Conservation (phyloP, 78 protist species). For the Dictyostelium purpureum region DNA sequence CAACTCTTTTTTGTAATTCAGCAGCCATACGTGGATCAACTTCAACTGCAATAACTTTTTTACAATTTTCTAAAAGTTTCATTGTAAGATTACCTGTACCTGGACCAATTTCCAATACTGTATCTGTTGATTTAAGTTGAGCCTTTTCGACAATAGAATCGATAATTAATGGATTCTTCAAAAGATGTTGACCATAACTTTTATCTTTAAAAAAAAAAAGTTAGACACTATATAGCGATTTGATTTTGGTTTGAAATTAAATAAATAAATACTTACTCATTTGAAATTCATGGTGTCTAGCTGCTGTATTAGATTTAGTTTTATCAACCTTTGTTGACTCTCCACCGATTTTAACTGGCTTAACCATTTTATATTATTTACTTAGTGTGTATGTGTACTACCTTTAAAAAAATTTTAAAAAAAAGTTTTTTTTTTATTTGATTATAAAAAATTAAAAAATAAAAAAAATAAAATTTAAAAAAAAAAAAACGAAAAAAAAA, state of each 20-base stretch:
- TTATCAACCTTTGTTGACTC: neutral
- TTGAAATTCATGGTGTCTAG: slow-evolving; percentile 73
- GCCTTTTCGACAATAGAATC: slow-evolving; percentile 96
- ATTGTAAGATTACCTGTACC: slow-evolving; percentile 99
- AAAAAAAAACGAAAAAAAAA: too few relatives aligned
- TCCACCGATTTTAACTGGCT: slow-evolving; percentile 62
- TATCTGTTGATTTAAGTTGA: slow-evolving; percentile 92
- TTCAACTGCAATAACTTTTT: slow-evolving; percentile 97
- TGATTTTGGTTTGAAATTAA: neutral
- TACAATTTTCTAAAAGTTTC: slow-evolving; percentile 92
- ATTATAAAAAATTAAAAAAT: too few relatives aligned
- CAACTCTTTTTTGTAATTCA: slow-evolving; percentile 98
- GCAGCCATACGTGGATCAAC: slow-evolving; percentile 99
- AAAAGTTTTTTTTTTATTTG: too few relatives aligned
- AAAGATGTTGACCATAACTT: slow-evolving; percentile 97
- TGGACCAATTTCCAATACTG: slow-evolving; percentile 99
- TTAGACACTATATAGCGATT: neutral
- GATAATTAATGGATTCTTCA: slow-evolving; percentile 96
- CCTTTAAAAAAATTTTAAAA: too few relatives aligned
- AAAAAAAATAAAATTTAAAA: too few relatives aligned
- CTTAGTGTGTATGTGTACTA: neutral
- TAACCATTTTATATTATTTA: slow-evolving; percentile 32
- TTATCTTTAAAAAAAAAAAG: slow-evolving; percentile 71
- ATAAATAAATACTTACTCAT: slow-evolving; percentile 52
- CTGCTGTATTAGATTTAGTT: slow-evolving; percentile 20